Conservation (phyloP, 768 basidiomycete species). For the Russula sp. region DNA sequence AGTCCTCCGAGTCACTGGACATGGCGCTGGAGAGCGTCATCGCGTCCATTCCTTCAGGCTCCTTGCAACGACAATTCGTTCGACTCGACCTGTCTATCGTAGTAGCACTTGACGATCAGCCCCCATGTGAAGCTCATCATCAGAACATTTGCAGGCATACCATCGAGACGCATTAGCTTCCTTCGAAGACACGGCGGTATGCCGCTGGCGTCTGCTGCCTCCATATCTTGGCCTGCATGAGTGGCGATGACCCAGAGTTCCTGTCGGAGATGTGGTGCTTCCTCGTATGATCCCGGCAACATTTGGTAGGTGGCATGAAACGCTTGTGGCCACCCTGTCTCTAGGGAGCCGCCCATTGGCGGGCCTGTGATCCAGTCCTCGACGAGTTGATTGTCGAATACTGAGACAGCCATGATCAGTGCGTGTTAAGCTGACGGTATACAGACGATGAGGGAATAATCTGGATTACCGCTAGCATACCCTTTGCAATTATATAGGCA, state of each 20-base stretch:
- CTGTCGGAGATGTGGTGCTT: neutral
- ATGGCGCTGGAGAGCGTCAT: neutral
- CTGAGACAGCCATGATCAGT: neutral
- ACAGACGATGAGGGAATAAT: neutral
- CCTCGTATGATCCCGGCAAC: neutral
- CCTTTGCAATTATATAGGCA: neutral
- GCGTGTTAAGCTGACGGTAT: neutral
- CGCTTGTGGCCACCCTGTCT: neutral
- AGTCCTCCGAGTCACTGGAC: neutral
- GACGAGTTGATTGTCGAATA: neutral
- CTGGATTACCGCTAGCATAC: neutral
- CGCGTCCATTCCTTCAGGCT: neutral
- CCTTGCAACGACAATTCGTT: neutral
- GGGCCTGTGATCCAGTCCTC: neutral
- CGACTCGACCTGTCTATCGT: neutral
- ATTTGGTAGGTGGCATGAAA: neutral
- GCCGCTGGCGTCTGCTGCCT: neutral
- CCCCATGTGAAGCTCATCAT: neutral
- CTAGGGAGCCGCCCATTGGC: neutral
- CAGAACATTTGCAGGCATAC: neutral
- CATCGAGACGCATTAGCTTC: neutral
- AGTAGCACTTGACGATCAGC: neutral
- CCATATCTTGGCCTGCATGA: neutral
- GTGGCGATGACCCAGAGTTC: neutral
- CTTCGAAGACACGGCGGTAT: neutral